Base-by-base conservation (phyloP, 768 basidiomycete genomes). In the Lactarius trivialis region DNA sequence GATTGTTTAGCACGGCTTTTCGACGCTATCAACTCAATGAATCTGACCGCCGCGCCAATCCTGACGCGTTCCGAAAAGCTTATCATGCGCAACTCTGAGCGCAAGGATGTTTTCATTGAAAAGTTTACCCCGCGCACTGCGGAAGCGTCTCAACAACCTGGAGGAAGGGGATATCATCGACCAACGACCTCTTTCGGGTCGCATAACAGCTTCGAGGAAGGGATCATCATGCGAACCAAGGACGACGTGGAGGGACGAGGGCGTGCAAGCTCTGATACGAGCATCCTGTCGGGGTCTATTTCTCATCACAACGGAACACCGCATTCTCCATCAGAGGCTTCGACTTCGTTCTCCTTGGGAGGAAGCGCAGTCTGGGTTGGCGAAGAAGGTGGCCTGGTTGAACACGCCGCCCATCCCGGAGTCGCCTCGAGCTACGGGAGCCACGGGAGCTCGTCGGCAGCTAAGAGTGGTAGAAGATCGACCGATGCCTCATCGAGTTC, bases 1-100 rank as follows among this genome's bases (percentile, higher is more conserved):
- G 91, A 92, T 67, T 91, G 93, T 68, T 85, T 99, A 15, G 85
- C 89, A 3, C 85, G 90, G 3, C 80, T 99, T 3, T 98, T 93
- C 71, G 91, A 96, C 67, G 86, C 94, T 5, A 86, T 98, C 65
- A 98, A 98, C 72, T 85, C 89, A 7, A 92, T 98, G 82, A 85
- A 96, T 69, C 77, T 92, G 21, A 81, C 85, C n/a, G 81, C 79
- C 9, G 85, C 90, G 28, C 97, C 97, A 2, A 72, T 77, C 5
- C 77, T 99, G 49, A 86, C 86, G 5, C 84, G 91, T 32, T 77
- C 81, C 65, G 97, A 99, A 75, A 93, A 92, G 67, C 76, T 93
- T 58, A 81, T 99, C 61, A 86, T 98, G 81, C 89, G 95, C 32
- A 81, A 85, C 1, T 91, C 89, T 15, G 95, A 98, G 63, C 82